Percentiles rank a stretch among this genome's conserved stretches.
phyloP scores from a whole-genome alignment of 345 rosid genomes.

The Eucalyptus curtisii region DNA sequence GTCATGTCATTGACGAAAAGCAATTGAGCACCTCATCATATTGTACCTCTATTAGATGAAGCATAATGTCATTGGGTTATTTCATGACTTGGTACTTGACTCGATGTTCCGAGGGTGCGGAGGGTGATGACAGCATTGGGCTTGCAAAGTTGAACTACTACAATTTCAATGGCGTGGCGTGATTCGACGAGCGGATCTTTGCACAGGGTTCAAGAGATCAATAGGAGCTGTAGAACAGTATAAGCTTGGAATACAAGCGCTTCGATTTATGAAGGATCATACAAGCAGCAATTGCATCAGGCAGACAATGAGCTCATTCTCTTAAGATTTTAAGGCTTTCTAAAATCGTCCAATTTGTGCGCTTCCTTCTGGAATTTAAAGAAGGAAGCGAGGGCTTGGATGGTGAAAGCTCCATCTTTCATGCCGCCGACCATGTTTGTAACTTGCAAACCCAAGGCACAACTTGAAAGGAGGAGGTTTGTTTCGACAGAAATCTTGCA shows the following conservation, averaged over 20 bases:
- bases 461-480: neutral
- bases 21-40: neutral
- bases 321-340: neutral
- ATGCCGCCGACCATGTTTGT: neutral
- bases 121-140: neutral
- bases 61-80: neutral
- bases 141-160: neutral
- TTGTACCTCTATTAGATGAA: neutral
- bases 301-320: neutral
- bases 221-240: neutral
- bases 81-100: neutral
- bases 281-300: neutral
- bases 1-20: neutral
- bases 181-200: neutral
- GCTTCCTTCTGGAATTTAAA: neutral
- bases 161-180: neutral
- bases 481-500: neutral
- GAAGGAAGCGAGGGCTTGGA: neutral
- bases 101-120: neutral
- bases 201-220: neutral
- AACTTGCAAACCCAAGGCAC: neutral
- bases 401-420: neutral
- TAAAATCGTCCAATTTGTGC: neutral
- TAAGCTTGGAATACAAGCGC: neutral
- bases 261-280: neutral